Conservation (phyloP, 2,329 filamentous ascomycete species). For the Mycocentrospora acerina region DNA sequence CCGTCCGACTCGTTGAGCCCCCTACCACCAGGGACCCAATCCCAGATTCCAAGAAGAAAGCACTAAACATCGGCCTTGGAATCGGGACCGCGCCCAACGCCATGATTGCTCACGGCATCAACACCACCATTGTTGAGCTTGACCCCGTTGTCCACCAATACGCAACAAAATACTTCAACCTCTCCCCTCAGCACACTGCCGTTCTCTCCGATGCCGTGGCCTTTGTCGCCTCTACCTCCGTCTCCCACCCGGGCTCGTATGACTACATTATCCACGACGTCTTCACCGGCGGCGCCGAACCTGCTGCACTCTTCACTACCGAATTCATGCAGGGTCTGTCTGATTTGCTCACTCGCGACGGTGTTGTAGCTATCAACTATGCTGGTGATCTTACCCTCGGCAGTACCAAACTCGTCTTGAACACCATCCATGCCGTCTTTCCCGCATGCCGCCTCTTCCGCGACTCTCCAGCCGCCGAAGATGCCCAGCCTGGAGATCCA, state of each 20-base stretch:
- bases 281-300: slow-evolving; percentile 94
- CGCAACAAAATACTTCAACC: slow-evolving; percentile 77
- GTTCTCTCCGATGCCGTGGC: slow-evolving; percentile 78
- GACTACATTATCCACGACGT: slow-evolving; percentile 98
- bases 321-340: slow-evolving; percentile 77
- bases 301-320: slow-evolving; percentile 80
- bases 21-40: slow-evolving; percentile 10
- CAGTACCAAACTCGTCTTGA: slow-evolving; percentile 74
- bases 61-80: slow-evolving; percentile 86
- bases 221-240: slow-evolving; percentile 61
- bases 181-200: slow-evolving; percentile 75
- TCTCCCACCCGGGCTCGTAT: slow-evolving; percentile 54
- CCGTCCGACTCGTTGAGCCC: slow-evolving; percentile 74
- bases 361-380: slow-evolving; percentile 93
- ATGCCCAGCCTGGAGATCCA: slow-evolving; percentile 29
- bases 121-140: slow-evolving; percentile 93
- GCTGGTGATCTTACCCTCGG: slow-evolving; percentile 82
- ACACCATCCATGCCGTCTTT: slow-evolving; percentile 81
- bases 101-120: slow-evolving; percentile 81
- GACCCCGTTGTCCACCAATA: slow-evolving; percentile 87
- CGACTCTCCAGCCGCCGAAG: slow-evolving; percentile 63
- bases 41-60: slow-evolving; percentile 69
- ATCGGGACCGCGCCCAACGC: slow-evolving; percentile 90
- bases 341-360: slow-evolving; percentile 71
- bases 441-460: slow-evolving; percentile 90